Base-by-base conservation (phyloP, 2,329 filamentous ascomycete species). In the Colletotrichum sp. region DNA sequence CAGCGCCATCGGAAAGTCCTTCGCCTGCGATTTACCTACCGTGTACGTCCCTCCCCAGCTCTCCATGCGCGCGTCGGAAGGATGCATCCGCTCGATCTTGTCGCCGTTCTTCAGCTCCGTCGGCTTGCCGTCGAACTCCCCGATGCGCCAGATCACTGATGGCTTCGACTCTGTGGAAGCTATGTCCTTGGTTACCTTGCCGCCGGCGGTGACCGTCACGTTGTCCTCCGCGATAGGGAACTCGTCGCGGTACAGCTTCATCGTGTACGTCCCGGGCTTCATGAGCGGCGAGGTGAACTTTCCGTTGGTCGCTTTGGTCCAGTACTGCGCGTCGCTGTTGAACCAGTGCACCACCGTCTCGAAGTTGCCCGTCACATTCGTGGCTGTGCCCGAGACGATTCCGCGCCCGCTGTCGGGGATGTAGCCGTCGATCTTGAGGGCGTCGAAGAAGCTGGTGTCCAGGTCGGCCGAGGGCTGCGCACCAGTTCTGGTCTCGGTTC, bases 261-360 rank as follows among this genome's bases (percentile, higher is more conserved):
- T 90, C 0, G 89, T 91, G 82, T 93, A 93, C 1, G 87, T 89
- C 13, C 91, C 91, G 0, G 90, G 88, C 76, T 90, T 90, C 89
- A 93, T 92, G 7, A 86, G 83, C 0, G 91, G 91, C 0, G 90
- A 92, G 0, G 87, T 89, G 80, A 90, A 93, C 8, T 77, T 76
- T 4, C 89, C 88, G 5, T 80, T 79, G 16, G 84, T 83, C 13
- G 89, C 87, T 70, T 90, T 89, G 1, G 84, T 83, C 91, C 91
- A 93, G 84, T 91, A 92, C 77, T 93, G 91, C 3, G 89, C 89
- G 24, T 84, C 83, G 66, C 81, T 81, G 80, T 92, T 92, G 82
- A 83, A 81, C 91, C 90, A 92, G 81, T 92, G 90, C 16, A 92
- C 80, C 1, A 92, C 91, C 71, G 84, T 86, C 59, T 90, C 84